Percentiles rank a stretch among this genome's conserved stretches.
Conservation (phyloP, 805 yeast genomes). For the Zygosaccharomyces siamensis region DNA sequence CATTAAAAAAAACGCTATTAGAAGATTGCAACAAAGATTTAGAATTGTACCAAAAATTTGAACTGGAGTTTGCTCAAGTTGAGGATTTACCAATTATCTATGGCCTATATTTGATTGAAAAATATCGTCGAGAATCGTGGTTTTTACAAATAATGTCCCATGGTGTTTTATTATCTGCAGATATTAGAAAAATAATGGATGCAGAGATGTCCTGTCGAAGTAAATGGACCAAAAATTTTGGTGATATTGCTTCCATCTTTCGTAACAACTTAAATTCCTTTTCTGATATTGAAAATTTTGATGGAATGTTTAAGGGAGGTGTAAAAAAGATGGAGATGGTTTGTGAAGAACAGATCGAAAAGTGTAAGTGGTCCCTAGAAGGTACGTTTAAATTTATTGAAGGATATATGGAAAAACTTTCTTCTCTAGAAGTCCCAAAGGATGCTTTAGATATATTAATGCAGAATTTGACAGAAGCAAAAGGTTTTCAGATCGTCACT, state of each 20-base stretch:
- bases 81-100: conserved; percentile 67
- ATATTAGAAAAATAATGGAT: conserved; percentile 50
- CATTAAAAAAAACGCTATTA: conserved; percentile 30
- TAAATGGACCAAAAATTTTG: conserved; percentile 62
- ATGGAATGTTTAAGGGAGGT: conserved; percentile 2
- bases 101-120: conserved; percentile 64
- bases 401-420: conserved; percentile 38
- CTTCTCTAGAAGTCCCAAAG: conserved; percentile 27
- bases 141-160: conserved; percentile 21
- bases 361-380: not conserved
- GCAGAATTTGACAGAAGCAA: conserved; percentile 35
- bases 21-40: conserved; percentile 34
- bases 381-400: conserved; percentile 30
- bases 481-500: conserved; percentile 8
- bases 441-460: conserved; percentile 37
- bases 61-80: conserved; percentile 36
- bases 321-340: not conserved
- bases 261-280: conserved; percentile 3
- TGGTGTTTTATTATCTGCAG: conserved; percentile 46
- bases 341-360: not conserved
- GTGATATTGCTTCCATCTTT: conserved; percentile 28
- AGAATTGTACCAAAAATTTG: conserved; percentile 22
- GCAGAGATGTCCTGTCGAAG: conserved; percentile 52
- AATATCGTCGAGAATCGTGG: conserved; percentile 57
- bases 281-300: conserved; percentile 9